Conservation (phyloP, 108 stramenopile genomes). For the Skeletonema menzelii region DNA sequence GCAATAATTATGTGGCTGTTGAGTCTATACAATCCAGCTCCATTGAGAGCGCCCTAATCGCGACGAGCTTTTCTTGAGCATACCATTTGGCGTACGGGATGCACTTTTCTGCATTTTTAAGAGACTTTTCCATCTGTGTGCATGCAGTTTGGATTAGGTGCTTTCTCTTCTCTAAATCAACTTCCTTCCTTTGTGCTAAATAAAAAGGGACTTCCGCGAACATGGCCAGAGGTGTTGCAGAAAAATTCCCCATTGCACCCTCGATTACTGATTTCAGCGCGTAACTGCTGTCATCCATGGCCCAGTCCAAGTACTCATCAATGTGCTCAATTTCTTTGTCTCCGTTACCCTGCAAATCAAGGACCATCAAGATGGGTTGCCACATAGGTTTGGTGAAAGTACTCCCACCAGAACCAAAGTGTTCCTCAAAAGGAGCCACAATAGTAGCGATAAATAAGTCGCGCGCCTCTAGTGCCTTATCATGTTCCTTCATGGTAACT, state of each 20-base stretch:
- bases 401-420: constrained; percentile 46
- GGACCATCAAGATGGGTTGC: constrained; percentile 48
- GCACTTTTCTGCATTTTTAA: neutral
- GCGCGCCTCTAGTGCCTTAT: constrained; percentile 35
- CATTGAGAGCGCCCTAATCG: neutral
- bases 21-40: neutral
- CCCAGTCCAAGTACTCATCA: constrained; percentile 61
- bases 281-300: constrained; percentile 43
- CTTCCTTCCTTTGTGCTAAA: constrained; percentile 28
- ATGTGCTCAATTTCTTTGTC: constrained; percentile 25
- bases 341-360: constrained; percentile 45
- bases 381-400: constrained; percentile 54
- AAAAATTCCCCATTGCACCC: constrained; percentile 26
- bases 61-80: neutral
- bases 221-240: constrained; percentile 27
- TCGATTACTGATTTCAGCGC: constrained; percentile 9
- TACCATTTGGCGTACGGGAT: neutral
- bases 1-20: neutral
- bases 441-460: constrained; percentile 42
- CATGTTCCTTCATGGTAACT: constrained; percentile 54
- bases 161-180: constrained; percentile 1
- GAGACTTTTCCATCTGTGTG: constrained; percentile 18
- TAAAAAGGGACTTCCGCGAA: constrained; percentile 30
- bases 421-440: constrained; percentile 45
- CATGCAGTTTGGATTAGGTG: constrained; percentile 15